Conservation (phyloP, 2,329 filamentous ascomycete genomes). For the Cadophora gregata region DNA sequence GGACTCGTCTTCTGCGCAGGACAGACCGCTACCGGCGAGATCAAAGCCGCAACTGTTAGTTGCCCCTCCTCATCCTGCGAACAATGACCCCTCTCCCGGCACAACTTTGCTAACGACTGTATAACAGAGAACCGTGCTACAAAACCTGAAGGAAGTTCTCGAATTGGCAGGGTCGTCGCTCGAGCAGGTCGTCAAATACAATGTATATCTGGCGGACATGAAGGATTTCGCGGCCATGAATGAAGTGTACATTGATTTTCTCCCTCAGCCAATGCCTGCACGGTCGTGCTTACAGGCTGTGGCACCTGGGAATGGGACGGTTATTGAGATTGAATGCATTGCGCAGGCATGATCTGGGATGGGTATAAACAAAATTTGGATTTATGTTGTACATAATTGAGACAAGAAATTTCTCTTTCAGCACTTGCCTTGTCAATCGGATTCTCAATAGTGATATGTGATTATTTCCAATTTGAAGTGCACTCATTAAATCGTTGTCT, state of each 20-base stretch:
- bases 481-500: no score
- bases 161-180: conserved; percentile 41
- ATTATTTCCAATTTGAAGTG: no score
- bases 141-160: conserved; percentile 42
- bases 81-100: not conserved
- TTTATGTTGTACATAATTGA: not conserved
- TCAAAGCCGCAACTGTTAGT: conserved; percentile 52
- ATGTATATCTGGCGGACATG: conserved; percentile 43
- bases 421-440: no score
- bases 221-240: conserved; percentile 44
- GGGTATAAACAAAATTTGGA: not conserved
- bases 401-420: not conserved
- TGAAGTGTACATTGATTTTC: conserved; percentile 51
- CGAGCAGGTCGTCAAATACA: conserved; percentile 43
- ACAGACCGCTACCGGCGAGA: conserved; percentile 56
- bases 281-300: conserved; percentile 50
- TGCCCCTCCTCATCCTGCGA: not conserved
- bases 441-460: no score
- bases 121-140: conserved; percentile 42
- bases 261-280: conserved; percentile 51
- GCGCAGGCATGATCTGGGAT: conserved; percentile 45
- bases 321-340: conserved; percentile 54
- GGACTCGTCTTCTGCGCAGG: conserved; percentile 55
- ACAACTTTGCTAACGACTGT: not conserved
- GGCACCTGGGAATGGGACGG: conserved; percentile 48